Percentiles rank a stretch among this genome's conserved stretches.
These are phyloP conservation scores for Leptodontidium sp. DNA, from an alignment of 2,329 filamentous ascomycete species.

Conservation along the genomic window DNA sequence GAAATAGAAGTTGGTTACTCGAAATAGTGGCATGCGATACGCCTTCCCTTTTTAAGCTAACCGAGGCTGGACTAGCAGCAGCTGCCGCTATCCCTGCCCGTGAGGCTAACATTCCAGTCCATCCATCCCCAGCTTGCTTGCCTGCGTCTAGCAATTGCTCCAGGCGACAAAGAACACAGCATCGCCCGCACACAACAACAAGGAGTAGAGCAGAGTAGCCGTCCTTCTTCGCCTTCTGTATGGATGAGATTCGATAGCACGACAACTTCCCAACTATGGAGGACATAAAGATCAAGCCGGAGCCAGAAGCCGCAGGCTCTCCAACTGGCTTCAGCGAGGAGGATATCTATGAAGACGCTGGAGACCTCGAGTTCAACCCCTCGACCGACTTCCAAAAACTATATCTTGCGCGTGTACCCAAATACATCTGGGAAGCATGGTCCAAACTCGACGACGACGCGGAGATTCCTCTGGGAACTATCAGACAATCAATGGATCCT, in stretches of 20 bases:
- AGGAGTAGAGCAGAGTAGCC: not conserved
- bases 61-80: not conserved
- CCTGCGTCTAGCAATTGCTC: slow-evolving; percentile 1
- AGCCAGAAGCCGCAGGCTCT: slow-evolving; percentile 55
- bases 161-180: slow-evolving; percentile 32
- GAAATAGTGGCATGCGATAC: not conserved
- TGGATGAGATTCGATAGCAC: slow-evolving; percentile 36
- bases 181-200: not conserved
- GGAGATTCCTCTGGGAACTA: slow-evolving; percentile 81
- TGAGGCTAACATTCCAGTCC: slow-evolving; percentile 12
- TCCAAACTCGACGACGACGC: slow-evolving; percentile 78
- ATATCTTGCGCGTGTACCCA: slow-evolving; percentile 82
- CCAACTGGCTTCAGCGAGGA: slow-evolving; percentile 63
- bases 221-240: slow-evolving; percentile 24
- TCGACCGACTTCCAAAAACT: slow-evolving; percentile 51
- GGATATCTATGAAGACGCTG: slow-evolving; percentile 74
- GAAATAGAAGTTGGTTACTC: slow-evolving; percentile 7
- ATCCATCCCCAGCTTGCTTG: slow-evolving; percentile 5
- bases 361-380: slow-evolving; percentile 65
- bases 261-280: slow-evolving; percentile 39
- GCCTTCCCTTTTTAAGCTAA: slow-evolving; percentile 4
- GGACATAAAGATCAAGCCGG: slow-evolving; percentile 55
- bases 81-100: not conserved
- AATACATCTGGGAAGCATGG: slow-evolving; percentile 85
- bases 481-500: slow-evolving; percentile 62